Percentiles rank a stretch among this genome's conserved stretches.
These are phyloP conservation scores for Fusarium sp. DNA, from an alignment of 2,329 filamentous ascomycete species.

Conservation along the genomic window DNA sequence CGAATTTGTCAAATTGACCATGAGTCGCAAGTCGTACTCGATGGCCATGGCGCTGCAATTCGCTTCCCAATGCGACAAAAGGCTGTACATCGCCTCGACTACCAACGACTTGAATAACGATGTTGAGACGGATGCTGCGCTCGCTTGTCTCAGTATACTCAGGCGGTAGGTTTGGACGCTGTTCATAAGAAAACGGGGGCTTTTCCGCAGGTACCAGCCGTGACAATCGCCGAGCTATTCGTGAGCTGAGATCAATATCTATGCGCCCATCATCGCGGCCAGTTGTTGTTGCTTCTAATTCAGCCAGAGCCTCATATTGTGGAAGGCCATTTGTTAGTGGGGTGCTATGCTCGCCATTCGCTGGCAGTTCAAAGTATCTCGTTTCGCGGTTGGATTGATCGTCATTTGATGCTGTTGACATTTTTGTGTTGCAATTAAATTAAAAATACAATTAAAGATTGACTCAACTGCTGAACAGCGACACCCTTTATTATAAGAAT, in stretches of 20 bases:
- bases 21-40: conserved; percentile 33
- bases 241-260: conserved; percentile 18
- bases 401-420: neutral
- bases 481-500: neutral
- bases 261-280: conserved; percentile 15
- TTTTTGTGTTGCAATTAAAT: neutral
- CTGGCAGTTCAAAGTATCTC: neutral
- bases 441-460: too few relatives aligned
- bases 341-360: neutral
- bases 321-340: neutral
- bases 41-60: conserved; percentile 28
- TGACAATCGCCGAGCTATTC: conserved; percentile 13
- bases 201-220: neutral
- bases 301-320: neutral
- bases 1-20: conserved; percentile 13
- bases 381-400: neutral
- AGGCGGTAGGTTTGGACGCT: neutral
- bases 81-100: conserved; percentile 33
- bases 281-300: neutral
- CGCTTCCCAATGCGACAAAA: conserved; percentile 13
- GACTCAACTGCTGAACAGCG: neutral
- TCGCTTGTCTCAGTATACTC: neutral
- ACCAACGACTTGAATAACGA: conserved; percentile 36
- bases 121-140: conserved; percentile 1
- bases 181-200: neutral